Evolutionary conservation across 306 rosid species (phyloP).

Genomic region (Heteromeles arbutifolia): DNA sequence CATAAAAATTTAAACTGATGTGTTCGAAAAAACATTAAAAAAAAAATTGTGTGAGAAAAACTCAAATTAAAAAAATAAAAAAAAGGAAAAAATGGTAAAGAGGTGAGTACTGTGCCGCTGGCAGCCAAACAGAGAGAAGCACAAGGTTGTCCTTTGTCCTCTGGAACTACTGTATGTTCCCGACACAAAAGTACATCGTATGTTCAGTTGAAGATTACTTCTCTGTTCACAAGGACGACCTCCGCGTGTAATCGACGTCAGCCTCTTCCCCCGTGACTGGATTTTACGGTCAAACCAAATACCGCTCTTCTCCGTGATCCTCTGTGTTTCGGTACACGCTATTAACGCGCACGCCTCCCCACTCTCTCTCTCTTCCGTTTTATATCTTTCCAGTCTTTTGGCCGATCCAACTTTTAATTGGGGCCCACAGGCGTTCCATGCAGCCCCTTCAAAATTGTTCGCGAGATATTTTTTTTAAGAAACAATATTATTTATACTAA

Average conservation of each 20-base stretch:
- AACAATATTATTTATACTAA: too few relatives aligned
- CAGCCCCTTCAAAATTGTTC: not conserved
- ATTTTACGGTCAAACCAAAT: conserved; percentile 10
- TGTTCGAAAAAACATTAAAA: too few relatives aligned
- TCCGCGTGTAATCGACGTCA: conserved; percentile 16
- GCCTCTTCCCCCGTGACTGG: conserved; percentile 6
- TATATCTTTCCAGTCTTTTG: too few relatives aligned
- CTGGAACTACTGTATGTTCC: not conserved
- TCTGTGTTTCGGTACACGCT: conserved; percentile 23
- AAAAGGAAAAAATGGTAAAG: too few relatives aligned
- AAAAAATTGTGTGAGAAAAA: too few relatives aligned
- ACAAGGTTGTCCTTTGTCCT: not conserved
- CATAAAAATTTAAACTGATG: too few relatives aligned
- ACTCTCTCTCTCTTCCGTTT: not conserved
- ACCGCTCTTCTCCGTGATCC: conserved; percentile 14
- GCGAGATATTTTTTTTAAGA: too few relatives aligned
- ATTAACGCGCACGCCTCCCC: not conserved
- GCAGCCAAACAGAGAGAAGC: not conserved
- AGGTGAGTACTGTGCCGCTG: too few relatives aligned
- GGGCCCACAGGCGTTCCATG: not conserved
- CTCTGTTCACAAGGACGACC: not conserved
- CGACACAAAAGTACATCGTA: not conserved
- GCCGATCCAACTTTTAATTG: too few relatives aligned
- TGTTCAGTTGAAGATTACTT: not conserved
- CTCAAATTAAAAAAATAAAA: too few relatives aligned